These are phyloP conservation scores for Aechmea fasciata DNA, from an alignment of 176 grass and related monocot genomes.

Conservation along the genomic window DNA sequence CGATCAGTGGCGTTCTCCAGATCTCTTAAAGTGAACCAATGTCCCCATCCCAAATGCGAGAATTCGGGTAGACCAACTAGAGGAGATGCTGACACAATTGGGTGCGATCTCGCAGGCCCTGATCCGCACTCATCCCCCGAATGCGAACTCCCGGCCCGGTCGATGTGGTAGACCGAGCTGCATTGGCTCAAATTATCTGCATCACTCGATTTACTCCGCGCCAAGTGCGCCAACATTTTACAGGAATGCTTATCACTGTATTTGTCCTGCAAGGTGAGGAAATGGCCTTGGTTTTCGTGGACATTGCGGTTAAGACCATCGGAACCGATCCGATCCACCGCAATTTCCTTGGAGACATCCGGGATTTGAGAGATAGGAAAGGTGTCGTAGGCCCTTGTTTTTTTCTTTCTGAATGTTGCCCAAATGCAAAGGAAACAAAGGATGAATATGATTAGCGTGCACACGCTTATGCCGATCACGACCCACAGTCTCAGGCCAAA, in stretches of 20 bases:
- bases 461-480: conserved; percentile 51
- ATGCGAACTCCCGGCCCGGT: conserved; percentile 31
- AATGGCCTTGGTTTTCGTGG: conserved; percentile 19
- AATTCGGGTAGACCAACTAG: conserved; percentile 60
- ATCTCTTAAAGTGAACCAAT: conserved; percentile 73
- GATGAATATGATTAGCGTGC: conserved; percentile 37
- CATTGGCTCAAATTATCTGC: conserved; percentile 65
- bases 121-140: conserved; percentile 56
- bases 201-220: conserved; percentile 52
- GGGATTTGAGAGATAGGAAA: conserved; percentile 53
- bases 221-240: conserved; percentile 44
- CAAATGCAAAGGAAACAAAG: conserved; percentile 57
- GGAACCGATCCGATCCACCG: conserved; percentile 39
- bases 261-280: conserved; percentile 30
- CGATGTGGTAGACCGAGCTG: conserved; percentile 51
- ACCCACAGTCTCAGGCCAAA: conserved; percentile 69
- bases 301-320: conserved; percentile 26
- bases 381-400: conserved; percentile 27
- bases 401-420: conserved; percentile 40
- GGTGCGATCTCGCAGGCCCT: conserved; percentile 33
- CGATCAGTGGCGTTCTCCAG: conserved; percentile 52
- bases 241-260: conserved; percentile 29
- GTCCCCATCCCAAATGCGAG: conserved; percentile 67
- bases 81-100: conserved; percentile 50
- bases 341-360: conserved; percentile 65